Conservation (phyloP, 345 rosid species). For the Clarkia xantiana region DNA sequence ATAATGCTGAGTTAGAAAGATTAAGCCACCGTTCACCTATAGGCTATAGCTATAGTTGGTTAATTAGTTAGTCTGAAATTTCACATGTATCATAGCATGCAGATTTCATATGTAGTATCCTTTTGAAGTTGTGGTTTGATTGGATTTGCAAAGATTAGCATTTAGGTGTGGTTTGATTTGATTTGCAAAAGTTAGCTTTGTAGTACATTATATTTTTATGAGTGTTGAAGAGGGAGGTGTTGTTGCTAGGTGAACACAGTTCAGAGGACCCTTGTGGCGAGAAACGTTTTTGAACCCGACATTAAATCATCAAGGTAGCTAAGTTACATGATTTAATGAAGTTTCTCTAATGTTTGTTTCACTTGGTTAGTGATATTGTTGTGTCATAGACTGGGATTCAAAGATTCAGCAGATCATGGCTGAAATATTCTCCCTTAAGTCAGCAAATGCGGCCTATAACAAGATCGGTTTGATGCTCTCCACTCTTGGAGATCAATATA, state of each 20-base stretch:
- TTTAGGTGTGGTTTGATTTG: no score
- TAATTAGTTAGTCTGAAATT: no score
- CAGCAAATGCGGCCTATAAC: slow-evolving; percentile 70
- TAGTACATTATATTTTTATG: no score
- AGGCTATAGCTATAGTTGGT: no score
- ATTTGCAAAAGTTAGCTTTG: neutral
- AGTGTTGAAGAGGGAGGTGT: neutral
- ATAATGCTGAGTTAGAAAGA: no score
- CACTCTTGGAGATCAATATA: slow-evolving; percentile 84
- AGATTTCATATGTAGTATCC: neutral
- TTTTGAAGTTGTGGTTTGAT: no score
- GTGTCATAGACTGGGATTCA: slow-evolving; percentile 67
- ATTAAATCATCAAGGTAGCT: slow-evolving; percentile 70
- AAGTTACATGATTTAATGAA: neutral
- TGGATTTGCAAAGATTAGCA: no score
- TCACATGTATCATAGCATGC: neutral
- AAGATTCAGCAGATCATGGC: slow-evolving; percentile 84
- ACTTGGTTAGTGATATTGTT: neutral
- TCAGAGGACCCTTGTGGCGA: slow-evolving; percentile 85
- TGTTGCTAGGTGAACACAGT: slow-evolving; percentile 60
- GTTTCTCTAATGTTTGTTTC: neutral
- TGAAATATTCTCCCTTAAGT: slow-evolving; percentile 68
- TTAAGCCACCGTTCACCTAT: no score
- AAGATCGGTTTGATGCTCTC: slow-evolving; percentile 76
- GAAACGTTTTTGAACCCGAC: slow-evolving; percentile 84